Percentiles rank a stretch among this genome's conserved stretches.
Conservation (phyloP, 495 filamentous ascomycete species). For the Hypoxylon perforatum region DNA sequence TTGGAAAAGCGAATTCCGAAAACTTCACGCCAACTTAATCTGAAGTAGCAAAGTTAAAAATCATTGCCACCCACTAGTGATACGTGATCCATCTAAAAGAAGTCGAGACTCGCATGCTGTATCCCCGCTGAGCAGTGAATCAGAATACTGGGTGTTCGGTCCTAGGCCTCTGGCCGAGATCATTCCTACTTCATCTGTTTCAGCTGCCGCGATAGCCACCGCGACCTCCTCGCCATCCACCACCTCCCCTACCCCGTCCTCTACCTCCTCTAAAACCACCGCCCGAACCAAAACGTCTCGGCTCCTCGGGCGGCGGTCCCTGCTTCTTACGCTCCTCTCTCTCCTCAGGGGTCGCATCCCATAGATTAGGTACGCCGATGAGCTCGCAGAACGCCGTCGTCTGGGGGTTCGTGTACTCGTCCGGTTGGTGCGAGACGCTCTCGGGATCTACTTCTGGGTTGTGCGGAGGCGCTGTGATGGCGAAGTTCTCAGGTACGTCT, state of each 20-base stretch:
- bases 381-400: conserved; percentile 81
- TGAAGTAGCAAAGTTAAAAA: no score
- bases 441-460: conserved; percentile 53
- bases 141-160: no score
- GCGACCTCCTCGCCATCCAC: conserved; percentile 37
- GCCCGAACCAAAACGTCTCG: conserved; percentile 47
- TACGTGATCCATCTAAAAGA: no score
- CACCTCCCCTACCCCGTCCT: conserved; percentile 45
- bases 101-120: no score
- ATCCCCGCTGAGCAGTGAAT: no score
- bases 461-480: conserved; percentile 77
- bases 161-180: no score
- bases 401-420: conserved; percentile 85
- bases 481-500: conserved; percentile 79
- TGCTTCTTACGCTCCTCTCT: conserved; percentile 61
- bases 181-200: no score
- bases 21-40: no score
- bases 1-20: no score
- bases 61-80: no score
- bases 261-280: conserved; percentile 43
- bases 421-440: conserved; percentile 60
- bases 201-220: neutral
- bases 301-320: conserved; percentile 50
- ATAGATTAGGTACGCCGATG: conserved; percentile 79
- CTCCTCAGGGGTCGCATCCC: conserved; percentile 76